These are phyloP conservation scores for Fusarium sp. DNA, from an alignment of 2,329 filamentous ascomycete species.

Conservation along the genomic window DNA sequence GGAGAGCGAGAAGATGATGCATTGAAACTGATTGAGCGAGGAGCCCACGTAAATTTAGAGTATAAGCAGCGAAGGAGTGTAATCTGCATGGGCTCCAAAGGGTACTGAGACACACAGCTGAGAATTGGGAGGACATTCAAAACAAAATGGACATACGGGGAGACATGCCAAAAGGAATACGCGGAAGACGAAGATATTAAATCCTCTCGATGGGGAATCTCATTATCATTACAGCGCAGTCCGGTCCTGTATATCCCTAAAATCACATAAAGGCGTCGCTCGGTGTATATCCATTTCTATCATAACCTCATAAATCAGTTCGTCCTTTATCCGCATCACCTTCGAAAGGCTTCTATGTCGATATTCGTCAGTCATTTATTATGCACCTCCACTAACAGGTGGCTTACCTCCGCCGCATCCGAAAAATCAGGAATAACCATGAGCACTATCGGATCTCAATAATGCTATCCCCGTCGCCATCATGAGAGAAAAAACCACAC, in stretches of 20 bases:
- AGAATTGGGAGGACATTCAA: fast-evolving
- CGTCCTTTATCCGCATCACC: fast-evolving
- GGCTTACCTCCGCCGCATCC: neutral
- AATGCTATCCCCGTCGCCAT: neutral
- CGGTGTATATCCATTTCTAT: neutral
- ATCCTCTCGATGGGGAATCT: neutral
- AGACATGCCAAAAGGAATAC: fast-evolving
- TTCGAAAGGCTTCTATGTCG: fast-evolving
- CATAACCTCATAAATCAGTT: fast-evolving
- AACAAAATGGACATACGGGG: too few species aligned
- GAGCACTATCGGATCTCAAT: neutral
- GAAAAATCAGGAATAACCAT: neutral
- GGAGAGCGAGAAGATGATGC: too few species aligned
- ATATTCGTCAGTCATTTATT: fast-evolving
- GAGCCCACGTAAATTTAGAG: too few species aligned
- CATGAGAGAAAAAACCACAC: neutral
- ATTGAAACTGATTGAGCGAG: too few species aligned
- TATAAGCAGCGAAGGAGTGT: too few species aligned
- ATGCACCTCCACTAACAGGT: fast-evolving
- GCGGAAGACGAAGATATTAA: fast-evolving
- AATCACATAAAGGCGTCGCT: neutral
- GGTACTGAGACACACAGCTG: fast-evolving
- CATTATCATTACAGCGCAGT: neutral
- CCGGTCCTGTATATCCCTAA: fast-evolving
- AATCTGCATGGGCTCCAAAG: too few species aligned